Evolutionary conservation across 192 early-diverging fungal species (phyloP), one percentile per base, ranked within the genome.

Genomic region (Gamsiella multidivaricata): DNA sequence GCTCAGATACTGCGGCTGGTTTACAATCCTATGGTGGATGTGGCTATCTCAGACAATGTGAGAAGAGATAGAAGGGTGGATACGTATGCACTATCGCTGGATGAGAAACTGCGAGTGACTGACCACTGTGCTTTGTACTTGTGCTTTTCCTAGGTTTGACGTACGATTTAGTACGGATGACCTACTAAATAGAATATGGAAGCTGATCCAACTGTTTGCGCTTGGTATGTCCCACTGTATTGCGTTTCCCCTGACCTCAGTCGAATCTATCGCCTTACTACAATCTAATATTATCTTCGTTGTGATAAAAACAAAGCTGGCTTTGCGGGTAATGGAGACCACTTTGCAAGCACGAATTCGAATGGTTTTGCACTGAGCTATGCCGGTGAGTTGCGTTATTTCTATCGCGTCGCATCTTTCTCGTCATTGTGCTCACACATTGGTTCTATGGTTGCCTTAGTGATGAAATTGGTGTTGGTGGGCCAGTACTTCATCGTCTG

Each of bases 1-100:
- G 3, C 58, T 80, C 12, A 26, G 79, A n/a, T 83, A 81, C 58
- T 56, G 79, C 20, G 70, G 72, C 6, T 82, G 81, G 81, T 81
- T 82, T 46, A 54, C 80, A 7, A 85, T 82, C 17, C 69, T 82
- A 43, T 82, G 84, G 81, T 85, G 81, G 81, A 80, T 80, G 55
- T 85, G 84, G 79, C 61, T 73, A 0, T 76, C 81, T 11, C 82
- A 82, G 51, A 82, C 81, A 22, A 70, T 85, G 81, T 66, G 66
- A n/a, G 64, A 15, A 3, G 2, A 1, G 3, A n/a, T n/a, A n/a
- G n/a, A n/a, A n/a, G n/a, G n/a, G n/a, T n/a, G n/a, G n/a, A n/a
- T n/a, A n/a, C n/a, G n/a, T n/a, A n/a, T n/a, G n/a, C n/a, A n/a
- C n/a, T n/a, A n/a, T n/a, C n/a, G 11, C 5, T 18, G 7, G 54